These are phyloP conservation scores for Medicago ruthenica DNA, from an alignment of 306 rosid genomes.

Conservation along the genomic window DNA sequence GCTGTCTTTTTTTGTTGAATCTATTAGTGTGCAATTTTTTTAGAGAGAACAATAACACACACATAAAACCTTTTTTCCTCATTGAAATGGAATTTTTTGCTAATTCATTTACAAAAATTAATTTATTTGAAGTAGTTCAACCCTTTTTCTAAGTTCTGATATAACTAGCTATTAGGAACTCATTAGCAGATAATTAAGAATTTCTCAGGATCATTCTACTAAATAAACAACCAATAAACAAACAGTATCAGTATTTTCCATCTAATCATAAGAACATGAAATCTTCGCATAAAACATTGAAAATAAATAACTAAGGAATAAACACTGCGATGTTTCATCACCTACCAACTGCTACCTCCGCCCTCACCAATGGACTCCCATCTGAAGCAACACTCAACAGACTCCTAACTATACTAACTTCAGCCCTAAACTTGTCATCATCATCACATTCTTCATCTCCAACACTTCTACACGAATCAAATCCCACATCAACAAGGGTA, in stretches of 20 bases:
- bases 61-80: background rate
- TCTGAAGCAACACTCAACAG: slow-evolving; percentile 85
- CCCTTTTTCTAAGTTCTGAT: slow-evolving; percentile 9
- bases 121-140: background rate
- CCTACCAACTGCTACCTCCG: slow-evolving; percentile 98
- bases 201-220: background rate
- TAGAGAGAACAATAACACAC: slow-evolving; percentile 5
- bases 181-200: slow-evolving; percentile 21
- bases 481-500: slow-evolving; percentile 88
- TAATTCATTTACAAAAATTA: slow-evolving; percentile 2
- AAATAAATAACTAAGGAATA: background rate
- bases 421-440: slow-evolving; percentile 84
- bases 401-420: slow-evolving; percentile 81
- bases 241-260: background rate
- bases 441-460: slow-evolving; percentile 91
- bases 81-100: background rate
- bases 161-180: slow-evolving; percentile 14
- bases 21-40: too few relatives aligned
- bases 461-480: slow-evolving; percentile 66
- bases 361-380: slow-evolving; percentile 98
- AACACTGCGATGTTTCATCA: slow-evolving; percentile 32
- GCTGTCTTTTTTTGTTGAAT: background rate
- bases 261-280: slow-evolving; percentile 23
- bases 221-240: slow-evolving; percentile 3
- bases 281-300: slow-evolving; percentile 18